Conservation (phyloP, 495 filamentous ascomycete species). For the Hypoxylon perforatum region DNA sequence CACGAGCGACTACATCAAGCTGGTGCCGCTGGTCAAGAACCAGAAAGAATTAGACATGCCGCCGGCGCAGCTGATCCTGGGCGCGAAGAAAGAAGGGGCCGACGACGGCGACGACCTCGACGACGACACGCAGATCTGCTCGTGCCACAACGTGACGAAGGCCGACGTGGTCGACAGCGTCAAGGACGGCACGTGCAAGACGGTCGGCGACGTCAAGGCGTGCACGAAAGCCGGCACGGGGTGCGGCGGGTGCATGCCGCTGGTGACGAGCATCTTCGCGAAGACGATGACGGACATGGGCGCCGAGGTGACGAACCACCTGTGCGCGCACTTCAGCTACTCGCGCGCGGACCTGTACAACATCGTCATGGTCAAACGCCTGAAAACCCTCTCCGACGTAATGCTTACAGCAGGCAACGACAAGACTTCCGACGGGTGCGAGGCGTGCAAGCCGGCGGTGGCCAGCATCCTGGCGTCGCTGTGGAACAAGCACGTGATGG, state of each 20-base stretch:
- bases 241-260: constrained; percentile 93
- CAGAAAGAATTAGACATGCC: constrained; percentile 86
- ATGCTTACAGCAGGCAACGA: constrained; percentile 86
- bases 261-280: constrained; percentile 94
- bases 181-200: constrained; percentile 86
- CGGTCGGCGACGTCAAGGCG: constrained; percentile 86
- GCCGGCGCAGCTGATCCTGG: constrained; percentile 90
- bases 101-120: constrained; percentile 70
- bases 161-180: constrained; percentile 79
- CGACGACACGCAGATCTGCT: constrained; percentile 92
- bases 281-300: constrained; percentile 91
- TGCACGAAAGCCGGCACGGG: constrained; percentile 96
- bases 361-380: constrained; percentile 84
- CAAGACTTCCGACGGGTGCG: constrained; percentile 82
- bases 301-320: constrained; percentile 87
- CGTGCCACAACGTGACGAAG: constrained; percentile 96
- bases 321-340: constrained; percentile 88
- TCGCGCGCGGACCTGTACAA: constrained; percentile 91
- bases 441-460: constrained; percentile 89
- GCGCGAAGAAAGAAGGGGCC: constrained; percentile 76
- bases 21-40: constrained; percentile 92
- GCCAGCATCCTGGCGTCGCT: constrained; percentile 86
- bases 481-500: constrained; percentile 90
- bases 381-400: constrained; percentile 80
- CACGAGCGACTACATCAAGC: constrained; percentile 91